A percentile compares a stretch with the other conserved stretches of the same genome.
These are phyloP conservation scores for Prunus yedoensis DNA, from an alignment of 331 rosid species.

Conservation along the genomic window DNA sequence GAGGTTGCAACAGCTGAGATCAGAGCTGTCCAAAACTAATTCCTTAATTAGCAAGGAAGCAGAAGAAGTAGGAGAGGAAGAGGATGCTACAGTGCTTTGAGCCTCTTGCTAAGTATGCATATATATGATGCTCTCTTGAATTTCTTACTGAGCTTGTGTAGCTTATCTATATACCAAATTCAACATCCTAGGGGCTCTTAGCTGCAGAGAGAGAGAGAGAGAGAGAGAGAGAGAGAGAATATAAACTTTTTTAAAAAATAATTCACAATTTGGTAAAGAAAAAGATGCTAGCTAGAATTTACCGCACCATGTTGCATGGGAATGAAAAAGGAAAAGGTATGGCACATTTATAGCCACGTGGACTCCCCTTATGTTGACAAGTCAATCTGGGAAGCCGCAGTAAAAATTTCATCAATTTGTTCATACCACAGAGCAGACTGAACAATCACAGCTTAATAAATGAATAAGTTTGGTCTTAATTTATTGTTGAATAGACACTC, in stretches of 20 bases:
- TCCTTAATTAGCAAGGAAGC: background rate
- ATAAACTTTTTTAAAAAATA: constrained; percentile 13
- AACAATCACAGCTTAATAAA: constrained; percentile 16
- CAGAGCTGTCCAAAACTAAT: background rate
- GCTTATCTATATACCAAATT: background rate
- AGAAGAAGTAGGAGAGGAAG: background rate
- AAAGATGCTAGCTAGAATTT: constrained; percentile 37
- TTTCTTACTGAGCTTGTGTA: background rate
- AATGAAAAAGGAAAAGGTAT: constrained; percentile 31
- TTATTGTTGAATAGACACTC: background rate
- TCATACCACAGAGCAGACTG: constrained; percentile 20
- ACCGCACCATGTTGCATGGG: constrained; percentile 39
- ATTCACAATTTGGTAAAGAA: constrained; percentile 32
- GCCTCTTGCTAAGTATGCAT: background rate
- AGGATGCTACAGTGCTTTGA: background rate
- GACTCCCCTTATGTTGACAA: constrained; percentile 21
- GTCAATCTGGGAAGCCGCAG: background rate
- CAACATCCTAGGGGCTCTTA: background rate
- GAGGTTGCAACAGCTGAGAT: background rate
- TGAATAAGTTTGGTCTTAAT: constrained; percentile 2
- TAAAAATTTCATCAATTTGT: constrained; percentile 6
- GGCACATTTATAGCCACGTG: constrained; percentile 35
- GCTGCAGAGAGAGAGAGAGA: constrained; percentile 2
- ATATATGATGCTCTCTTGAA: background rate
- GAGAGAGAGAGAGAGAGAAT: constrained; percentile 16